These are phyloP conservation scores for Misopates orontium DNA, from an alignment of 257 asterid genomes.

Conservation along the genomic window DNA sequence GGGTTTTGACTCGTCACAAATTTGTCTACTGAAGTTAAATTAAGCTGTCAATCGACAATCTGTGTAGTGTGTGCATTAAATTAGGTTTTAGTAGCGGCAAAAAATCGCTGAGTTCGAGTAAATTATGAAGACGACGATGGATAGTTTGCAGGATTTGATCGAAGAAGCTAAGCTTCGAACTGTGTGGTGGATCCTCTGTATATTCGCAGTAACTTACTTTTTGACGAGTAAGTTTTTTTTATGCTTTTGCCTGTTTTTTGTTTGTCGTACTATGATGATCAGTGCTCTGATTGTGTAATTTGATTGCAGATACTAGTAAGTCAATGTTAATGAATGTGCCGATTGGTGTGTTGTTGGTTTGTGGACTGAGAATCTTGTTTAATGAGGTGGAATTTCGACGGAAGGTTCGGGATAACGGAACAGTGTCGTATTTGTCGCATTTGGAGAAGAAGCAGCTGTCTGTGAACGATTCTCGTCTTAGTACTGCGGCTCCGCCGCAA, in stretches of 20 bases:
- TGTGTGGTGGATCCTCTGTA: constrained; percentile 84
- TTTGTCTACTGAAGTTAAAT: too few species aligned
- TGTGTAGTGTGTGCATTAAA: too few species aligned
- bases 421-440: constrained; percentile 58
- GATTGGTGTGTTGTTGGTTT: constrained; percentile 69
- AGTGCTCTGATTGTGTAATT: constrained; percentile 21
- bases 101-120: neutral
- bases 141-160: constrained; percentile 73
- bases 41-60: too few species aligned
- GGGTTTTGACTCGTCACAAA: too few species aligned
- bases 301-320: constrained; percentile 77
- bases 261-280: neutral
- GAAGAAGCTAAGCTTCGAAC: constrained; percentile 93
- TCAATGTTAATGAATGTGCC: constrained; percentile 88
- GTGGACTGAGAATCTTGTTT: constrained; percentile 65
- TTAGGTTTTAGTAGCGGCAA: too few species aligned
- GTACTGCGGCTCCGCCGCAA: constrained; percentile 46
- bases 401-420: constrained; percentile 51
- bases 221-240: constrained; percentile 62
- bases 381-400: constrained; percentile 79
- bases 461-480: constrained; percentile 59
- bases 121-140: constrained; percentile 59
- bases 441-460: constrained; percentile 79
- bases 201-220: constrained; percentile 70
- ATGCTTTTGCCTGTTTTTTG: neutral